phyloP scores from a whole-genome alignment of 2,329 filamentous ascomycete genomes.

The Helotiales sp. region DNA sequence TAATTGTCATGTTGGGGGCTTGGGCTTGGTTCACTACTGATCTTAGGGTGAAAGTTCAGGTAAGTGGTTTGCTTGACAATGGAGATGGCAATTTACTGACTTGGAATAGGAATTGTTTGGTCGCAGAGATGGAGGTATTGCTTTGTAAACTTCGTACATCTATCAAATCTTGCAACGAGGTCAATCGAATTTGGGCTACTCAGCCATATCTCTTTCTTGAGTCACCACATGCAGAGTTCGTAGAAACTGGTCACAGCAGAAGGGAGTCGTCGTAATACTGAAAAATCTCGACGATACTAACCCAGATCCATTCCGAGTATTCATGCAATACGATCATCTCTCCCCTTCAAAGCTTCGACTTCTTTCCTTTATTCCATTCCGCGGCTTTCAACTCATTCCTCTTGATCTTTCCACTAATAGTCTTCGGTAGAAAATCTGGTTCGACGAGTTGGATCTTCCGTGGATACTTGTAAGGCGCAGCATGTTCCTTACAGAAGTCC shows the following conservation, averaged over 20 bases:
- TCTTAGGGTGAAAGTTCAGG: background rate
- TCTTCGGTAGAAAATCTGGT: constrained; percentile 46
- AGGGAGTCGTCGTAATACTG: too few relatives aligned
- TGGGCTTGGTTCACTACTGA: constrained; percentile 4
- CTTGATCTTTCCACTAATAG: constrained; percentile 46
- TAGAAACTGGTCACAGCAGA: too few relatives aligned
- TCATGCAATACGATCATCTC: too few relatives aligned
- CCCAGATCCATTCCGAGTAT: too few relatives aligned
- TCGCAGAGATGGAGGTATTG: background rate
- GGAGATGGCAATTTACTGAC: background rate
- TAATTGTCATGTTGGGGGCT: background rate
- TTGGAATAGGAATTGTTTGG: background rate
- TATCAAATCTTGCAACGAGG: background rate
- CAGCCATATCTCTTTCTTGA: too few relatives aligned
- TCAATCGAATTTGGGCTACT: too few relatives aligned
- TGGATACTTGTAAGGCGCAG: constrained; percentile 50
- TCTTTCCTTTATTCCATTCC: constrained; percentile 41
- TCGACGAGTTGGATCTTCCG: constrained; percentile 48
- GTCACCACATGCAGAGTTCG: too few relatives aligned
- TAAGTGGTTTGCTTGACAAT: background rate
- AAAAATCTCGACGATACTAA: too few relatives aligned
- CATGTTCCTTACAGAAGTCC: constrained; percentile 48
- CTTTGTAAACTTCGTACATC: background rate
- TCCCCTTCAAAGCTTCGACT: constrained; percentile 4
- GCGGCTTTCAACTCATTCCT: constrained; percentile 46